Percentiles rank a stretch among this genome's conserved stretches.
phyloP scores from a whole-genome alignment of 164 flowering plant genomes.

The Dillenia suffruticosa region DNA sequence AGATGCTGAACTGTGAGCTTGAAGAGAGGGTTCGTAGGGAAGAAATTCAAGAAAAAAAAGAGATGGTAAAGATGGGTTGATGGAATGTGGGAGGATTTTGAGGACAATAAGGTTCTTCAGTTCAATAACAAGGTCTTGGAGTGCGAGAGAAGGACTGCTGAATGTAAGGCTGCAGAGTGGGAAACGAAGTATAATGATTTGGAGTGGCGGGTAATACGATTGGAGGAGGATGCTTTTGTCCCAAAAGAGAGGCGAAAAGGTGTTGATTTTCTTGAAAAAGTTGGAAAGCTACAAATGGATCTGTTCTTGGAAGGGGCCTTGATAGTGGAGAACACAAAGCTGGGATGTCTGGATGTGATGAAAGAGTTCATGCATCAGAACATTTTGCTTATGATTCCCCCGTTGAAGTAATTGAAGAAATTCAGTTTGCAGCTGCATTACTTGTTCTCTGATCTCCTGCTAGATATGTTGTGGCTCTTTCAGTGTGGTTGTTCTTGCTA shows the following conservation, averaged over 20 bases:
- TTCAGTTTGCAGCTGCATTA: slow-evolving; percentile 18
- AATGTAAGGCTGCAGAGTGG: slow-evolving; percentile 35
- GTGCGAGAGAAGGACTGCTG: slow-evolving; percentile 37
- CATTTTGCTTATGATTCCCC: slow-evolving; percentile 10
- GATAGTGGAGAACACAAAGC: slow-evolving; percentile 3
- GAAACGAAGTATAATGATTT: slow-evolving; percentile 32
- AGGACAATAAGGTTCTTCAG: slow-evolving; percentile 15
- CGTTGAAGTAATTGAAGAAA: slow-evolving; percentile 6
- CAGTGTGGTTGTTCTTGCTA: neutral
- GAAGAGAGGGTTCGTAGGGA: slow-evolving; percentile 5
- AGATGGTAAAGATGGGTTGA: slow-evolving; percentile 5
- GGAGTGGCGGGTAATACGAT: slow-evolving; percentile 11
- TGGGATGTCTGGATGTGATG: slow-evolving; percentile 5
- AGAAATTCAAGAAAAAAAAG: neutral
- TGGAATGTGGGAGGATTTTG: slow-evolving; percentile 10
- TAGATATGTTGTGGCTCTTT: neutral
- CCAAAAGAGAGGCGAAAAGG: neutral
- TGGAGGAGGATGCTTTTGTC: slow-evolving; percentile 10
- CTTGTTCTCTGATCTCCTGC: neutral
- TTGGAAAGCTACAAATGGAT: neutral
- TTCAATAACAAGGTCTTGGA: slow-evolving; percentile 36
- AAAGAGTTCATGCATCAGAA: neutral
- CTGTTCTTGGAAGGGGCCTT: neutral
- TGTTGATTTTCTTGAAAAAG: neutral
- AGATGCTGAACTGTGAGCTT: slow-evolving; percentile 13